Conservation (phyloP, 1,139 yeast genomes). For the Geotrichum bryndzae region DNA sequence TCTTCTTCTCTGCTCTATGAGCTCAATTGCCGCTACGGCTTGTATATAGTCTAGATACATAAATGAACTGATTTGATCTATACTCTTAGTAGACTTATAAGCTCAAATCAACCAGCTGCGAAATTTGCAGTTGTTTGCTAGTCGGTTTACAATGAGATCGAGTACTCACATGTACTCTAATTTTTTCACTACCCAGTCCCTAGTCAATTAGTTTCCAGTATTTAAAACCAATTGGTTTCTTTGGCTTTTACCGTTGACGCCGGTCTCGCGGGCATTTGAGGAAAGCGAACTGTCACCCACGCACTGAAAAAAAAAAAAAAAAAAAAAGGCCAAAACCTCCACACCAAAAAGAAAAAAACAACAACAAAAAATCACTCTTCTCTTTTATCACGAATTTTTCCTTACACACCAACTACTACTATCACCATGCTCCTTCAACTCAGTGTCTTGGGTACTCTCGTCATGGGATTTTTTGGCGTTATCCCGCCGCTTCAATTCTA, state of each 20-base stretch:
- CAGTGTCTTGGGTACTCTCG: constrained; percentile 25
- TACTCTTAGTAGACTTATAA: background rate
- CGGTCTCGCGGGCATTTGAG: background rate
- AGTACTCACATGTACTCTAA: background rate
- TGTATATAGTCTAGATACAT: background rate
- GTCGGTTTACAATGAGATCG: no score
- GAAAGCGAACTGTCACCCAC: background rate
- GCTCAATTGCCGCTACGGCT: background rate
- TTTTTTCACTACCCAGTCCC: background rate
- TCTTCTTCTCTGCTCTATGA: background rate
- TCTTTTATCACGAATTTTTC: background rate
- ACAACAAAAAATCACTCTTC: background rate
- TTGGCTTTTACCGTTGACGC: background rate
- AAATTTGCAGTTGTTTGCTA: no score
- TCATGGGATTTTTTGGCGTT: constrained; percentile 34
- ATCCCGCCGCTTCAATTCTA: constrained; percentile 36
- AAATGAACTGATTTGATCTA: background rate
- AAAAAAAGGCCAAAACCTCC: background rate
- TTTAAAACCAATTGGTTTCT: background rate
- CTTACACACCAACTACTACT: background rate
- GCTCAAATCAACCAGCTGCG: no score
- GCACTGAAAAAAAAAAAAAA: background rate
- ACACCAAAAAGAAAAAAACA: background rate
- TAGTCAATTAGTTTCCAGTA: background rate
- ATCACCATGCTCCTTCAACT: constrained; percentile 10